phyloP scores from a whole-genome alignment of 1,284 basidiomycete species.

The Ustilago curta region DNA sequence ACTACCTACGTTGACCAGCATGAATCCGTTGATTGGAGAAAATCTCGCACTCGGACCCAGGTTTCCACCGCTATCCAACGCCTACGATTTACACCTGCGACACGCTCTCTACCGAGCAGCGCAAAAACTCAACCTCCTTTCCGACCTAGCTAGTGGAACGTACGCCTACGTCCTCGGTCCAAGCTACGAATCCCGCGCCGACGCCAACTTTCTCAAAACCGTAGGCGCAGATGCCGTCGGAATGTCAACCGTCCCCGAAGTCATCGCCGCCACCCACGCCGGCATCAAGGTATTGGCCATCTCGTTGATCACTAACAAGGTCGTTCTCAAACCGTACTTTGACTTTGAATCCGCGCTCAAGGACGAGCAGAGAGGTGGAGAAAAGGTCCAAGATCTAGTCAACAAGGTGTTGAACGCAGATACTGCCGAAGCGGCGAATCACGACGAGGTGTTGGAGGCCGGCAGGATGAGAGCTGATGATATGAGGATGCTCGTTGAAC shows the following conservation, averaged over 20 bases:
- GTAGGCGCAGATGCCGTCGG: slow-evolving; percentile 78
- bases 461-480: slow-evolving; percentile 78
- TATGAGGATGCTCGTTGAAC: slow-evolving; percentile 74
- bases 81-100: slow-evolving; percentile 79
- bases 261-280: slow-evolving; percentile 80
- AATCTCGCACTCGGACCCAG: slow-evolving; percentile 71
- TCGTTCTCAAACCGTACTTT: slow-evolving; percentile 78
- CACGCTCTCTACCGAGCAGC: slow-evolving; percentile 78
- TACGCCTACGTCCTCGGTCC: slow-evolving; percentile 85
- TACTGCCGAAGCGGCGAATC: slow-evolving; percentile 75
- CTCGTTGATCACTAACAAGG: slow-evolving; percentile 83
- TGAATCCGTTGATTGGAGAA: slow-evolving; percentile 77
- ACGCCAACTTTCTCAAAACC: slow-evolving; percentile 46
- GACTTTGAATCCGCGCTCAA: slow-evolving; percentile 80
- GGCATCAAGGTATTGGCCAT: slow-evolving; percentile 79
- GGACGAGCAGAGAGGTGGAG: slow-evolving; percentile 73
- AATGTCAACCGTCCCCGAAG: slow-evolving; percentile 90
- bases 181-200: slow-evolving; percentile 79
- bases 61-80: slow-evolving; percentile 82
- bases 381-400: slow-evolving; percentile 13
- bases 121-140: too few species aligned
- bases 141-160: slow-evolving; percentile 74
- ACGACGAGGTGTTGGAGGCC: slow-evolving; percentile 82
- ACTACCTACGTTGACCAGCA: slow-evolving; percentile 78
- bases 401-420: slow-evolving; percentile 69